Base-by-base conservation (phyloP, 129 eudicot genomes). In the Smallanthus sonchifolius region DNA sequence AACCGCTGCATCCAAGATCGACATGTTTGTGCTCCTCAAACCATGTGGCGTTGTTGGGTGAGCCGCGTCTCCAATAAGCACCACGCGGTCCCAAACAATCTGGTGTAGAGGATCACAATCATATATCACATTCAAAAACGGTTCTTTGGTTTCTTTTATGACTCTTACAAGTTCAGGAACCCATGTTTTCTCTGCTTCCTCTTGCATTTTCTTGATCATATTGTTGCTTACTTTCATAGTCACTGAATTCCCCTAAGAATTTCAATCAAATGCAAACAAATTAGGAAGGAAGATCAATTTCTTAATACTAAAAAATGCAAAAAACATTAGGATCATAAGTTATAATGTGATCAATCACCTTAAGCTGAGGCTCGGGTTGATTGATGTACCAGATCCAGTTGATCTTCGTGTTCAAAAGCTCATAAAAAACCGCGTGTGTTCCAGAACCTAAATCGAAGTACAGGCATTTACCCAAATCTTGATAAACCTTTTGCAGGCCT, bases 21-120 rank as follows among this genome's bases (percentile, higher is more conserved):
- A 87, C 98, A 89, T 92, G 85, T 92, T 92, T 68, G 98, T 92
- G 87, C 98, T 89, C 78, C 98, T 73, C 42, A 87, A 37, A 20
- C 98, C 96, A 17, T 92, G 98, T 64, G 98, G 98, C 1, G 96
- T 92, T 37, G 94, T 86, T 6, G 96, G 98, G 72, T 92, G 96
- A 78, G 98, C 95, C 15, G 95, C 95, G 51, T 92, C 98, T 73
- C 98, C 98, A 43, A 86, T 56, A 71, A 92, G 77, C 32, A 89
- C 90, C 47, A 92, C 95, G 69, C 84, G 84, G 80, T 84, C 88
- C 98, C 98, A 92, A 75, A 73, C 59, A 35, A 89, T 47, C 56
- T 63, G 83, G 17, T 84, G 74, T 16, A 89, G 36, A 48, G 98
- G 98, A 14, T 92, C 90, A 39, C 83, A 70, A 59, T 92, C 98